Evolutionary conservation across 495 filamentous ascomycete species (phyloP).

Genomic region (Xylaria cubensis): DNA sequence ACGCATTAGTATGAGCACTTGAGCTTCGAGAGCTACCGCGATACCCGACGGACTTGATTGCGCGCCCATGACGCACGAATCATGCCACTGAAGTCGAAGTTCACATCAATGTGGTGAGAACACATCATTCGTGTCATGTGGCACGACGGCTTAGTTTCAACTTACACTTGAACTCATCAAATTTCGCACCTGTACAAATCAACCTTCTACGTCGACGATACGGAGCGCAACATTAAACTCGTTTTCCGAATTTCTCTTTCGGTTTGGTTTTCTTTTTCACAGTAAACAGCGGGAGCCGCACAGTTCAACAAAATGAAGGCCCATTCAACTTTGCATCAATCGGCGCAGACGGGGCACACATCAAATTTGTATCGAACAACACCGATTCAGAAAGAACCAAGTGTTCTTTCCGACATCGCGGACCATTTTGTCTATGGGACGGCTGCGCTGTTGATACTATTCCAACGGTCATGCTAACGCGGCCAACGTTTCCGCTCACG

Average conservation of each 20-base stretch:
- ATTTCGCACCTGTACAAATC: not conserved
- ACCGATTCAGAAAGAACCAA: not conserved
- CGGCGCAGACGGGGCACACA: not conserved
- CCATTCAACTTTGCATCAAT: slow-evolving; percentile 3
- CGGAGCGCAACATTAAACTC: not conserved
- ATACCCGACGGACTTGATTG: not conserved
- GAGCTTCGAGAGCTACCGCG: not conserved
- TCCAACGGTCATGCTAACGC: not conserved
- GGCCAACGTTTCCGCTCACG: not conserved
- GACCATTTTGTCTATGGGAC: not conserved
- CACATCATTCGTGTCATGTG: slow-evolving; percentile 18
- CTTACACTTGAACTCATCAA: not conserved
- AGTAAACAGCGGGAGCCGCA: not conserved
- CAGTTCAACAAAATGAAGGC: not conserved
- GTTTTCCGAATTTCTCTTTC: not conserved
- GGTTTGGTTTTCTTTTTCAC: not conserved
- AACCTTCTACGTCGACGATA: not conserved
- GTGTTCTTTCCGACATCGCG: not conserved
- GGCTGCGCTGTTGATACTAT: no score
- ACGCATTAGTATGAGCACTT: not conserved
- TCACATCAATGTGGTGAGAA: slow-evolving; percentile 41
- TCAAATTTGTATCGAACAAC: not conserved
- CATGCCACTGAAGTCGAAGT: not conserved
- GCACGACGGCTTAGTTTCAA: slow-evolving; percentile 10
- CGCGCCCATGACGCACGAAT: not conserved